Evolutionary conservation across 2,329 filamentous ascomycete genomes (phyloP).

Genomic region (Basipetospora chlamydospora): DNA sequence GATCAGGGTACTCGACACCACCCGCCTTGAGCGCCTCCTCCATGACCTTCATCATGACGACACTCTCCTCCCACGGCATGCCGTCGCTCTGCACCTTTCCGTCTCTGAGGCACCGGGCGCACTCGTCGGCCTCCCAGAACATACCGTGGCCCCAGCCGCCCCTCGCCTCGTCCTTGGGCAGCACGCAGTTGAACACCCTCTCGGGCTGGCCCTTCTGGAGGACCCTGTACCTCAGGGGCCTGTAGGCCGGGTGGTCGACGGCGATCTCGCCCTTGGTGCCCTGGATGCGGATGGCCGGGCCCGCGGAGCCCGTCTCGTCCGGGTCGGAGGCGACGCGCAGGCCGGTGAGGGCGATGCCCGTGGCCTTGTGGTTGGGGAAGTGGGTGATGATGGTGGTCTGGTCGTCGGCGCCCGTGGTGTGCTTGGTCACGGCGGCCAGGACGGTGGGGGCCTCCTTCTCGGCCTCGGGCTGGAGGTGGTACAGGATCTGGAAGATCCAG

Average conservation of each 20-base stretch:
- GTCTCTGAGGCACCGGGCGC: conserved; percentile 58
- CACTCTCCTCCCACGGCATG: conserved; percentile 60
- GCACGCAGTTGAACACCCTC: conserved; percentile 32
- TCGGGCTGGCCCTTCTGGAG: conserved; percentile 37
- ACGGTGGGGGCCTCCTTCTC: conserved; percentile 56
- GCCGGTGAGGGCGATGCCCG: conserved; percentile 57
- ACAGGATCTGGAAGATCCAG: conserved; percentile 82
- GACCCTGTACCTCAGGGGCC: conserved; percentile 50
- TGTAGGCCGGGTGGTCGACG: conserved; percentile 56
- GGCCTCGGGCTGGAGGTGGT: conserved; percentile 58
- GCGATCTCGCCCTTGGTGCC: conserved; percentile 73
- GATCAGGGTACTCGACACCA: conserved; percentile 36
- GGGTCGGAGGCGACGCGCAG: conserved; percentile 49
- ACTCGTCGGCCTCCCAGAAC: conserved; percentile 81
- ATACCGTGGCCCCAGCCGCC: conserved; percentile 57
- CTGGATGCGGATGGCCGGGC: conserved; percentile 63
- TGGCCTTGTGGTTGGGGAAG: conserved; percentile 54
- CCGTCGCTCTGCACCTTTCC: conserved; percentile 61
- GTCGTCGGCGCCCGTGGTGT: conserved; percentile 60
- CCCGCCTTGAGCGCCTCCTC: conserved; percentile 39
- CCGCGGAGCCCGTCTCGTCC: conserved; percentile 41
- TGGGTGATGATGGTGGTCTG: conserved; percentile 62
- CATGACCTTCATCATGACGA: conserved; percentile 70
- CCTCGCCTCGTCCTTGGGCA: conserved; percentile 33
- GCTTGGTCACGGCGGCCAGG: conserved; percentile 55